phyloP scores from a whole-genome alignment of 768 basidiomycete genomes.

The Galerina sulciceps region DNA sequence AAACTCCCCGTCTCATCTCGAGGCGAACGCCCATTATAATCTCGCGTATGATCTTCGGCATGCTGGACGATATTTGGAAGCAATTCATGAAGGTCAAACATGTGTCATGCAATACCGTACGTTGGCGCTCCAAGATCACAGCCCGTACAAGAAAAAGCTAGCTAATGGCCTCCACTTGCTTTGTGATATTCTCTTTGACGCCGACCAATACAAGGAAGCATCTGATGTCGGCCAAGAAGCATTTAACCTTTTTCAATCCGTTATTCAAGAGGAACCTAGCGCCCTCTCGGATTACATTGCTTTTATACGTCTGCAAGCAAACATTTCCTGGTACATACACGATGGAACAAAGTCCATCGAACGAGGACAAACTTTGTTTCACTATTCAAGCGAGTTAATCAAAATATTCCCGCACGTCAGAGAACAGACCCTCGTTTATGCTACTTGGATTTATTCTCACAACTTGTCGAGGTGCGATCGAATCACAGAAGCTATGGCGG shows the following conservation, averaged over 20 bases:
- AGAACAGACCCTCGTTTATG: background rate
- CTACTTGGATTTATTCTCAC: background rate
- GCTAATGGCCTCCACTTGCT: slow-evolving; percentile 1
- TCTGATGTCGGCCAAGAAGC: slow-evolving; percentile 4
- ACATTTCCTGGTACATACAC: background rate
- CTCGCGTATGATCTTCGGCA: slow-evolving; percentile 8
- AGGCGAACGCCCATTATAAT: slow-evolving; percentile 5
- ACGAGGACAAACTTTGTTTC: background rate
- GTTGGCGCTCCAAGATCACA: background rate
- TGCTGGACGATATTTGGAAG: background rate
- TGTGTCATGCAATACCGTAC: slow-evolving; percentile 8
- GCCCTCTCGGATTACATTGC: background rate
- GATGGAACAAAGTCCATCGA: background rate
- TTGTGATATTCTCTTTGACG: background rate
- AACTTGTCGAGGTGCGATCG: background rate
- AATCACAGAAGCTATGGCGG: background rate
- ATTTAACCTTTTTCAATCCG: background rate
- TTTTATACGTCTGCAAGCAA: background rate
- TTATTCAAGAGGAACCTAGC: background rate
- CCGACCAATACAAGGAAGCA: background rate
- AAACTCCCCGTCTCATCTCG: background rate
- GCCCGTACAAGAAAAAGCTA: background rate
- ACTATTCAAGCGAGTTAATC: background rate
- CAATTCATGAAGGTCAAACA: background rate
- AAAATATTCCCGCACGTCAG: background rate